A percentile compares a stretch with the other conserved stretches of the same genome.
Evolutionary conservation across 2,329 filamentous ascomycete genomes (phyloP).

Genomic region (Hymenotorrendiella dingleyae): DNA sequence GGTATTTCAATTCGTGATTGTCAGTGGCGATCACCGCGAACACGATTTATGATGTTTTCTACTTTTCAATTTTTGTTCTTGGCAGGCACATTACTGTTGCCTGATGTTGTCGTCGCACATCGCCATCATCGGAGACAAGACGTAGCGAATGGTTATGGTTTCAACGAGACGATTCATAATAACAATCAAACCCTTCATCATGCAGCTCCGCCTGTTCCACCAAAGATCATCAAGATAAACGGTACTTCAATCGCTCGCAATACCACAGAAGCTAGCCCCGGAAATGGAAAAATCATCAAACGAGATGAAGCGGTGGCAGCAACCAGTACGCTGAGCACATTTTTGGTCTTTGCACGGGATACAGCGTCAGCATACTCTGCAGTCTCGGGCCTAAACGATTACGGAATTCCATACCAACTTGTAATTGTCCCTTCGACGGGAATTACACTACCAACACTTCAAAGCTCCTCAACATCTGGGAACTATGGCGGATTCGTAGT

Average conservation of each 20-base stretch:
- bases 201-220: background rate
- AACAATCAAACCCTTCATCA: conserved; percentile 5
- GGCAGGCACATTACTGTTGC: too few species aligned
- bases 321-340: conserved; percentile 34
- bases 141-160: too few species aligned
- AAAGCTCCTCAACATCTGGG: background rate
- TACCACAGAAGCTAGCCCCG: conserved; percentile 2
- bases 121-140: too few species aligned
- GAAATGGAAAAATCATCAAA: background rate
- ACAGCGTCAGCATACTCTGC: conserved; percentile 41
- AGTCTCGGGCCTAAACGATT: conserved; percentile 49
- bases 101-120: background rate
- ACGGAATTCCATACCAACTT: conserved; percentile 53
- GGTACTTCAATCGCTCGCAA: background rate
- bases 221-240: background rate
- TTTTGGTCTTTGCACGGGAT: conserved; percentile 51
- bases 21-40: background rate
- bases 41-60: background rate
- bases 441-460: conserved; percentile 32
- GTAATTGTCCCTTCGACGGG: conserved; percentile 48
- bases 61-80: background rate
- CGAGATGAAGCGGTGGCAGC: background rate
- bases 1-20: background rate
- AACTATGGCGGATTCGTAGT: conserved; percentile 37
- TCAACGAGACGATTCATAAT: background rate